phyloP scores from a whole-genome alignment of 495 filamentous ascomycete genomes.

The Aspergillus wentii region DNA sequence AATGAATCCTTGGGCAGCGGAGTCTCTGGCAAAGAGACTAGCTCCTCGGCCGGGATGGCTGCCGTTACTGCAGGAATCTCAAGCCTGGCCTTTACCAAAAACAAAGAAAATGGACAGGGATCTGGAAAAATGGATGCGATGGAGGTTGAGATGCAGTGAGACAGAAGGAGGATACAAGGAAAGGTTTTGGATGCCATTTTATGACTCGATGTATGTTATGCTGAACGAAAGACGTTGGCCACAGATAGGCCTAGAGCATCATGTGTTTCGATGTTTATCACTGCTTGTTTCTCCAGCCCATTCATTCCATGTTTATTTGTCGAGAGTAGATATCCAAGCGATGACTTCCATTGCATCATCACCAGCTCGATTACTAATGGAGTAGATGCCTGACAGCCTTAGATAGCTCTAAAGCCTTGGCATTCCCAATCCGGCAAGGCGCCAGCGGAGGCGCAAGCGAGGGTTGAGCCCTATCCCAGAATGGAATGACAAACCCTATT shows the following conservation, averaged over 20 bases:
- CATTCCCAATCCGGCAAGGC: conserved; percentile 18
- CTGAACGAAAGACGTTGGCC: no score
- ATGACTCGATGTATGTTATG: conserved; percentile 1
- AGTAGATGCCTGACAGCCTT: no score
- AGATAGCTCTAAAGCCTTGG: no score
- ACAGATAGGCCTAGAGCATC: no score
- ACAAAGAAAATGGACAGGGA: conserved; percentile 14
- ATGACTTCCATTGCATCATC: no score
- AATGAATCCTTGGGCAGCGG: conserved; percentile 25
- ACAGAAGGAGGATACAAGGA: not conserved
- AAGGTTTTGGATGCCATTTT: not conserved
- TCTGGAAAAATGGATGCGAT: conserved; percentile 25
- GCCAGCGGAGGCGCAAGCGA: conserved; percentile 33
- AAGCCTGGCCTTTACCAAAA: conserved; percentile 29
- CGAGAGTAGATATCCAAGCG: no score
- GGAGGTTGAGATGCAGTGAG: conserved; percentile 49
- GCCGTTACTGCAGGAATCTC: conserved; percentile 39
- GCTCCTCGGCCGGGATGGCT: conserved; percentile 26
- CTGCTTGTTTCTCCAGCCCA: no score
- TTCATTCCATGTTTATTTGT: no score
- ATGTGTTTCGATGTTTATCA: no score
- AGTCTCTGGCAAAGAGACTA: conserved; percentile 14
- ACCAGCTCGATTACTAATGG: no score
- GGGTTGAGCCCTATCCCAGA: conserved; percentile 39
- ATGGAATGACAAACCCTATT: conserved; percentile 34